These are phyloP conservation scores for Cystofilobasidium macerans DNA, from an alignment of 768 basidiomycete species.

Conservation along the genomic window DNA sequence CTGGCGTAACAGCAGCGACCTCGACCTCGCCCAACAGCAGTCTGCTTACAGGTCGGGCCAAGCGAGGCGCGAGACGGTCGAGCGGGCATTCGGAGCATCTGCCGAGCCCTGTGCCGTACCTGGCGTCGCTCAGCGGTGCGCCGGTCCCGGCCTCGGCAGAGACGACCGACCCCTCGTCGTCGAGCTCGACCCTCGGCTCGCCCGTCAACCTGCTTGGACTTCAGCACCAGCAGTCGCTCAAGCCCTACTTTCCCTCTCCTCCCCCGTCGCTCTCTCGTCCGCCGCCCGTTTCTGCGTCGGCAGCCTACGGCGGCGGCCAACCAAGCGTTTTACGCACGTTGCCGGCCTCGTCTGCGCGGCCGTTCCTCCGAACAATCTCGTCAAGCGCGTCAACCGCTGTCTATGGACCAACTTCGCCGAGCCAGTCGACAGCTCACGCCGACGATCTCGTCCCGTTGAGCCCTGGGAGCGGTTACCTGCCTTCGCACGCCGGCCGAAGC, in stretches of 20 bases:
- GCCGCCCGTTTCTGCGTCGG: neutral
- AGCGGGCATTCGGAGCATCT: neutral
- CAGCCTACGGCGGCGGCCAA: neutral
- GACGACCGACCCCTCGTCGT: neutral
- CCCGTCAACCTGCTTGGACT: neutral
- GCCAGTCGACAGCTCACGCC: neutral
- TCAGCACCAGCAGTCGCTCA: neutral
- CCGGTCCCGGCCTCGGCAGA: too few relatives aligned
- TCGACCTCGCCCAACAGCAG: neutral
- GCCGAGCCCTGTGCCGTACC: neutral
- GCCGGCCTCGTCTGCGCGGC: neutral
- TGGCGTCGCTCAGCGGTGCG: too few relatives aligned
- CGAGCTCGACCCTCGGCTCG: neutral
- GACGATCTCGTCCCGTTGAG: constrained; percentile 1
- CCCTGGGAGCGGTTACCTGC: neutral
- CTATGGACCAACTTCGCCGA: neutral
- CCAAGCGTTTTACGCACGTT: neutral
- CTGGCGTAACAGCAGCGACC: too few relatives aligned
- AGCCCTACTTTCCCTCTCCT: neutral
- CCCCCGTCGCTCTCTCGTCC: neutral
- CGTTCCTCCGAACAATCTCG: neutral
- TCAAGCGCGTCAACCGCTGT: neutral
- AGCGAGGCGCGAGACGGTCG: too few relatives aligned
- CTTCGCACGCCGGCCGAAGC: neutral
- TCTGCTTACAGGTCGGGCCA: too few relatives aligned